phyloP scores from a whole-genome alignment of 2,329 filamentous ascomycete genomes.

The Teratosphaeria pseudoeucalypti region DNA sequence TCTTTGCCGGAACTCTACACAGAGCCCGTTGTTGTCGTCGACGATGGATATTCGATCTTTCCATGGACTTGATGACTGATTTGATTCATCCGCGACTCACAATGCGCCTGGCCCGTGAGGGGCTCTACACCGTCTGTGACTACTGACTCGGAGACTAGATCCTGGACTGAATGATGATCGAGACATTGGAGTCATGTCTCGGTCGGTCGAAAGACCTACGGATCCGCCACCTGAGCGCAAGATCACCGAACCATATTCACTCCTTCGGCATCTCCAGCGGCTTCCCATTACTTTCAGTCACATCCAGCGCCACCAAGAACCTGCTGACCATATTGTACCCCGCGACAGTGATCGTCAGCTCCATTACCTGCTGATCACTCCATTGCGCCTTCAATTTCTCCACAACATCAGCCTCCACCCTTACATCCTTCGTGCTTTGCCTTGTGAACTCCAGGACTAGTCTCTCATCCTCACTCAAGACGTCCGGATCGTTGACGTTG shows the following conservation, averaged over 20 bases:
- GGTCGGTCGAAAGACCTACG: not conserved
- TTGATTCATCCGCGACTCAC: no score
- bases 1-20: no score
- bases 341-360: conserved; percentile 27
- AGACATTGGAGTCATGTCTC: no score
- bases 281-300: conserved; percentile 28
- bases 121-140: no score
- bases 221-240: not conserved
- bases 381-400: conserved; percentile 21
- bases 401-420: conserved; percentile 22
- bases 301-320: conserved; percentile 29
- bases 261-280: conserved; percentile 22
- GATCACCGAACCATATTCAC: not conserved
- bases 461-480: conserved; percentile 20
- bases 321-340: conserved; percentile 30
- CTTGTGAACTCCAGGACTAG: conserved; percentile 25
- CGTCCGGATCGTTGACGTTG: conserved; percentile 11
- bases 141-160: no score
- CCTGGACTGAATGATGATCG: no score
- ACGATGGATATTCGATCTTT: no score
- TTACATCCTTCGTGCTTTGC: conserved; percentile 24
- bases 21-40: no score
- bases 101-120: no score
- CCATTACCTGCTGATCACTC: conserved; percentile 25
- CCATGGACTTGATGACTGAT: no score